Evolutionary conservation across 257 asterid species (phyloP).

Genomic region (Pogostemon cablin): DNA sequence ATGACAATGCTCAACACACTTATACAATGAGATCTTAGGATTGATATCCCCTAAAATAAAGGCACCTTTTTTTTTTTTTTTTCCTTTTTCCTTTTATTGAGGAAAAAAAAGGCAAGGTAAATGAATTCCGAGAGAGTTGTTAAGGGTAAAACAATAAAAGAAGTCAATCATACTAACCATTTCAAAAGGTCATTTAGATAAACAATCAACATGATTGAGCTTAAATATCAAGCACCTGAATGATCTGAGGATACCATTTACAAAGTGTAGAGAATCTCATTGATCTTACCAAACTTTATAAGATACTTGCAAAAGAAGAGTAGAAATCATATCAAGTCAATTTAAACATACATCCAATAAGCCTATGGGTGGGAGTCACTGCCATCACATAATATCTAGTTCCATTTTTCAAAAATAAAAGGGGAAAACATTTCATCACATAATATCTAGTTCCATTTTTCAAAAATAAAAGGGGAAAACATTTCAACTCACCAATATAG

Average conservation of each 20-base stretch:
- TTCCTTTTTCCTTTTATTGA: neutral
- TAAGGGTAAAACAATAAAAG: neutral
- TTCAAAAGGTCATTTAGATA: neutral
- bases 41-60: neutral
- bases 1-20: neutral
- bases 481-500: constrained; percentile 7
- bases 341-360: constrained; percentile 70
- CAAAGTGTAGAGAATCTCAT: constrained; percentile 64
- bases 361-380: constrained; percentile 96
- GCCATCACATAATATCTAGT: constrained; percentile 85
- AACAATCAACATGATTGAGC: constrained; percentile 12
- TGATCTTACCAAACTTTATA: constrained; percentile 77
- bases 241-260: constrained; percentile 74
- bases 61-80: neutral
- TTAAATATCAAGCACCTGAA: constrained; percentile 58
- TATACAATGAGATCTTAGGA: neutral
- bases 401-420: constrained; percentile 65
- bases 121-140: neutral
- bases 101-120: neutral
- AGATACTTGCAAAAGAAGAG: constrained; percentile 49
- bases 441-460: constrained; percentile 86
- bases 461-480: constrained; percentile 35
- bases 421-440: constrained; percentile 51
- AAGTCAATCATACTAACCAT: neutral
- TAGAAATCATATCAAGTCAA: constrained; percentile 7